Percentiles rank a stretch among this genome's conserved stretches.
Conservation (phyloP, 108 stramenopile species). For the Craspedostauros australis region DNA sequence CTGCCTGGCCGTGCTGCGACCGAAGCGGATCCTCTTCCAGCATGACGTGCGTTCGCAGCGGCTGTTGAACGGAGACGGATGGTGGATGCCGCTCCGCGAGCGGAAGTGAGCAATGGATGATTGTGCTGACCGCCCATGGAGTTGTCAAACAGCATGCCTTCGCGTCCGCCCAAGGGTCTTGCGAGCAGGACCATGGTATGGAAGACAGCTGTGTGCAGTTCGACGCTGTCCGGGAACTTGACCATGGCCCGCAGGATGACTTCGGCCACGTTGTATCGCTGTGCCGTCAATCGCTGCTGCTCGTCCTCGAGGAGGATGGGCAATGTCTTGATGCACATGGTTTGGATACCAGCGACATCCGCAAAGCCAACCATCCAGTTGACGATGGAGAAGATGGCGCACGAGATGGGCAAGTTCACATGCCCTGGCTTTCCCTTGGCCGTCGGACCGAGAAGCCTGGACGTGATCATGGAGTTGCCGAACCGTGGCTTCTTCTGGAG, state of each 20-base stretch:
- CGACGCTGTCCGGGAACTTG: conserved; percentile 65
- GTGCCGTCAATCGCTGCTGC: conserved; percentile 62
- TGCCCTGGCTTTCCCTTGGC: conserved; percentile 27
- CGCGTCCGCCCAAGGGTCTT: conserved; percentile 84
- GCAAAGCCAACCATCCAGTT: conserved; percentile 86
- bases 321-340: conserved; percentile 72
- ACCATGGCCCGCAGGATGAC: conserved; percentile 81
- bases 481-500: conserved; percentile 32
- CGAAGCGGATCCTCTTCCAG: too few relatives aligned
- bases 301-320: conserved; percentile 74
- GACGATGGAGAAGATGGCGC: conserved; percentile 82
- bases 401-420: conserved; percentile 74
- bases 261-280: conserved; percentile 71
- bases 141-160: conserved; percentile 86
- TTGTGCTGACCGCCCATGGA: conserved; percentile 80
- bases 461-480: conserved; percentile 64
- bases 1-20: too few relatives aligned
- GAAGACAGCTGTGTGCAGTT: conserved; percentile 78
- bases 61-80: neutral
- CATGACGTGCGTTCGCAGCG: neutral
- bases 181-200: conserved; percentile 89
- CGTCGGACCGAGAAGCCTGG: conserved; percentile 57
- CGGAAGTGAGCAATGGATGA: conserved; percentile 56
- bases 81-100: conserved; percentile 14
- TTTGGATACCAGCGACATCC: conserved; percentile 86